Percentiles rank a stretch among this genome's conserved stretches.
Conservation (phyloP, 306 rosid genomes). For the Corylus avellana region DNA sequence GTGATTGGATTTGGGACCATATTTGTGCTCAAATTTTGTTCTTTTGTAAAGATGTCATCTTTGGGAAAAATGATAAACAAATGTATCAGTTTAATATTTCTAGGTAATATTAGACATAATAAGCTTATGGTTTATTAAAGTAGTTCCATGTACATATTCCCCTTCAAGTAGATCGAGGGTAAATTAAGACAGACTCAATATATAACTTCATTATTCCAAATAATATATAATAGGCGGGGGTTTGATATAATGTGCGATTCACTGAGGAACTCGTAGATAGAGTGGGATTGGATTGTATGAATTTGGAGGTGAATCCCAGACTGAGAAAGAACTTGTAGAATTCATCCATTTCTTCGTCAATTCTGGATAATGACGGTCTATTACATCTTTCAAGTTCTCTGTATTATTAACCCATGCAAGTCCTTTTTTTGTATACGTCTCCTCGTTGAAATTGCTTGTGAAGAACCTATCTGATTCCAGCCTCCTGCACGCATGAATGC, state of each 20-base stretch:
- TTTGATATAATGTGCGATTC: no score
- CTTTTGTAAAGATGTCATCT: no score
- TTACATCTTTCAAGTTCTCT: slow-evolving; percentile 56
- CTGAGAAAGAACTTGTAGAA: slow-evolving; percentile 59
- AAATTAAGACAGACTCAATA: no score
- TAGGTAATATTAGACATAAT: no score
- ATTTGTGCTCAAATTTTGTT: no score
- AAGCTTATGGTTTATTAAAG: slow-evolving; percentile 9
- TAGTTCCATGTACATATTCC: no score
- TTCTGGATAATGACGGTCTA: slow-evolving; percentile 55
- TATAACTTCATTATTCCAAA: no score
- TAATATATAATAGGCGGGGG: no score
- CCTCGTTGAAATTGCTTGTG: slow-evolving; percentile 55
- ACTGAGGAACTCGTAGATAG: slow-evolving; percentile 38
- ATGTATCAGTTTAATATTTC: no score
- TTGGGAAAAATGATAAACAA: no score
- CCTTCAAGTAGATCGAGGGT: no score
- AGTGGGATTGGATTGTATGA: slow-evolving; percentile 38
- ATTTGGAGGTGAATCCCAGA: slow-evolving; percentile 51
- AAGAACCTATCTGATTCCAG: slow-evolving; percentile 62
- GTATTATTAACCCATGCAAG: slow-evolving; percentile 60
- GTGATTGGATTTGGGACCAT: no score
- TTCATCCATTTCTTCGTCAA: slow-evolving; percentile 58
- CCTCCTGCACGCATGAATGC: slow-evolving; percentile 45
- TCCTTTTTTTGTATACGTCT: slow-evolving; percentile 53